Evolutionary conservation across 257 asterid species (phyloP).

Genomic region (Ophiorrhiza pumila): DNA sequence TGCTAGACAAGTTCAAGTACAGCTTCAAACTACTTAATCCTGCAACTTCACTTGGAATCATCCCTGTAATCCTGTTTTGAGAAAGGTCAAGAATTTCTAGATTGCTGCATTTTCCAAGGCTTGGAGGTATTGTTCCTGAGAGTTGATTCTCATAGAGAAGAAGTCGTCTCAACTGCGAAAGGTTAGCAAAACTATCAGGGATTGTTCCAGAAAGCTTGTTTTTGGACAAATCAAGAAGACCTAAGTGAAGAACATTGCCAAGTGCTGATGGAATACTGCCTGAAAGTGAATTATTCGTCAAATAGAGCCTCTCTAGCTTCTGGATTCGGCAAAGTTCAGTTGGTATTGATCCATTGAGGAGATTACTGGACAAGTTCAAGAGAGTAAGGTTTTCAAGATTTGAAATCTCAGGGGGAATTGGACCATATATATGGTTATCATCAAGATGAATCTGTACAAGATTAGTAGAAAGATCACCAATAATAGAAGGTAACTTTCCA

Average conservation of each 20-base stretch:
- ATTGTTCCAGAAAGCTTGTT: constrained; percentile 69
- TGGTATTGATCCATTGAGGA: constrained; percentile 64
- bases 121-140: constrained; percentile 57
- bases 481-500: constrained; percentile 71
- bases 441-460: constrained; percentile 61
- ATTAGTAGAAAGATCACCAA: constrained; percentile 50
- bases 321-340: constrained; percentile 45
- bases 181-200: constrained; percentile 59
- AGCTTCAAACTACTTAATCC: constrained; percentile 61
- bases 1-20: constrained; percentile 65
- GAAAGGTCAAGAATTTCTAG: constrained; percentile 78
- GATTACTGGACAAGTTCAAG: constrained; percentile 65
- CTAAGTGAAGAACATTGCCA: constrained; percentile 64
- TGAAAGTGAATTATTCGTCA: constrained; percentile 56
- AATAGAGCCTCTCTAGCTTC: constrained; percentile 57
- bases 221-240: constrained; percentile 69
- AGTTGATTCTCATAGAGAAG: constrained; percentile 48
- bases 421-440: constrained; percentile 53
- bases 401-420: constrained; percentile 57
- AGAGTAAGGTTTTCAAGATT: constrained; percentile 61
- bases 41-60: constrained; percentile 67
- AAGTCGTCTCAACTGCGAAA: constrained; percentile 60
- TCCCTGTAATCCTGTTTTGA: constrained; percentile 50
- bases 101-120: constrained; percentile 61
- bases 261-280: constrained; percentile 53